Conservation (phyloP, 2,329 filamentous ascomycete genomes). For the Diaporthe destruens region DNA sequence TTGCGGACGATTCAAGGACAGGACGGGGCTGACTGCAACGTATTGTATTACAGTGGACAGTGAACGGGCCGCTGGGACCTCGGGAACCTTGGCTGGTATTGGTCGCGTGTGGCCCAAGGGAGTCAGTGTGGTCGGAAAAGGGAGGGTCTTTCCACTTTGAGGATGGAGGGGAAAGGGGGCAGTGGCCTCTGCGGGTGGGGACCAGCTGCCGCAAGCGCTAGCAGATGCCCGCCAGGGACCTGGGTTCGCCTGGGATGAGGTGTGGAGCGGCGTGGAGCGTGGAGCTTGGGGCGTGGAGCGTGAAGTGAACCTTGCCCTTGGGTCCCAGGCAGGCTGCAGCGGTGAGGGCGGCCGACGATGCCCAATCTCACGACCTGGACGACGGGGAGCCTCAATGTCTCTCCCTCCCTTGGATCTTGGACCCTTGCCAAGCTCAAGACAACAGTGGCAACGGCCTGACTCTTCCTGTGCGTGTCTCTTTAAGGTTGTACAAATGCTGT, state of each 20-base stretch:
- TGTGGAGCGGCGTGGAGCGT: no score
- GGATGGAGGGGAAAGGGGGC: slow-evolving; percentile 40
- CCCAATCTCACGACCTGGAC: slow-evolving; percentile 2
- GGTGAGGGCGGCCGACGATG: slow-evolving; percentile 37
- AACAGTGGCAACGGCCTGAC: neutral
- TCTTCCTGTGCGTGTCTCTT: neutral
- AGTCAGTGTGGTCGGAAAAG: slow-evolving; percentile 33
- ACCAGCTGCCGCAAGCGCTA: slow-evolving; percentile 30
- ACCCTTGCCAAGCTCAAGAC: neutral
- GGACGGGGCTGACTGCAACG: slow-evolving; percentile 17
- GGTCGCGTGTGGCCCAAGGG: slow-evolving; percentile 36
- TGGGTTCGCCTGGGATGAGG: slow-evolving; percentile 22
- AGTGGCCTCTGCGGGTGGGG: slow-evolving; percentile 8
- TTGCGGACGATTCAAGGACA: slow-evolving; percentile 50
- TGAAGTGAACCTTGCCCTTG: no score
- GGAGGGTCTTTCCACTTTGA: slow-evolving; percentile 39
- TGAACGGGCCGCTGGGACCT: slow-evolving; percentile 39
- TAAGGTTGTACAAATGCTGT: slow-evolving; percentile 5
- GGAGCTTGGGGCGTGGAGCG: no score
- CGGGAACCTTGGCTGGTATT: slow-evolving; percentile 31
- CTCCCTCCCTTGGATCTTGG: neutral
- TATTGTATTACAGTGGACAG: slow-evolving; percentile 33
- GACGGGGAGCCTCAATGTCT: slow-evolving; percentile 1
- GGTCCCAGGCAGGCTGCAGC: slow-evolving; percentile 34
- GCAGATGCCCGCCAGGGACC: slow-evolving; percentile 37